Evolutionary conservation across 306 rosid genomes (phyloP).

Genomic region (Prunus fruticosa): DNA sequence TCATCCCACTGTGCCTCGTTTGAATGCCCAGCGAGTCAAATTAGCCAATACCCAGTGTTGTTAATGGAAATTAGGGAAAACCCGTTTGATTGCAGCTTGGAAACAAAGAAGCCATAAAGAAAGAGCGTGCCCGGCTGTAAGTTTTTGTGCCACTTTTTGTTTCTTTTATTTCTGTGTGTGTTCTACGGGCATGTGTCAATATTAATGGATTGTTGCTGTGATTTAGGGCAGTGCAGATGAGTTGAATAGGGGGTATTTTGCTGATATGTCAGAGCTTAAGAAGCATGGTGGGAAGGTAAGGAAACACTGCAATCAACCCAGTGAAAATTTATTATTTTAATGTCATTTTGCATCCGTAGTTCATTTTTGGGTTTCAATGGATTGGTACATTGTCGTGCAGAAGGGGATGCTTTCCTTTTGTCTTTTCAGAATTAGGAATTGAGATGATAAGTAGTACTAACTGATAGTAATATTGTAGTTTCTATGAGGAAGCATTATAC

Average conservation of each 20-base stretch:
- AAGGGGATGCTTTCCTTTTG: neutral
- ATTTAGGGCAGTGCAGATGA: slow-evolving; percentile 78
- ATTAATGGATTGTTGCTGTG: slow-evolving; percentile 28
- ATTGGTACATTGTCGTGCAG: neutral
- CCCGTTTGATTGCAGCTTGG: slow-evolving; percentile 48
- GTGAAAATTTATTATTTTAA: neutral
- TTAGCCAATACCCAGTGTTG: neutral
- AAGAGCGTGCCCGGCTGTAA: slow-evolving; percentile 92
- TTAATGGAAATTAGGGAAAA: neutral
- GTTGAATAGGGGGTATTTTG: slow-evolving; percentile 79
- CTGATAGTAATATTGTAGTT: neutral
- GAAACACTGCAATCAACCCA: slow-evolving; percentile 1
- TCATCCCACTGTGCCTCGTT: neutral
- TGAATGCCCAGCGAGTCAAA: neutral
- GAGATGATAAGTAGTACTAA: neutral
- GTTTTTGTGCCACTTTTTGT: slow-evolving; percentile 24
- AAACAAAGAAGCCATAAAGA: slow-evolving; percentile 58
- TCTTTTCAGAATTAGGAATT: neutral
- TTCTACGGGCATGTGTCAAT: slow-evolving; percentile 13
- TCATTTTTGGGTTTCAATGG: neutral
- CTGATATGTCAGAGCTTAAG: slow-evolving; percentile 70
- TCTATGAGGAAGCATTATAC: neutral
- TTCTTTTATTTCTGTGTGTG: neutral
- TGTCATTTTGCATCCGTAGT: neutral
- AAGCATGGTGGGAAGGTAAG: slow-evolving; percentile 95